Conservation (phyloP, 1,284 basidiomycete genomes). For the Cryptococcus sp. region DNA sequence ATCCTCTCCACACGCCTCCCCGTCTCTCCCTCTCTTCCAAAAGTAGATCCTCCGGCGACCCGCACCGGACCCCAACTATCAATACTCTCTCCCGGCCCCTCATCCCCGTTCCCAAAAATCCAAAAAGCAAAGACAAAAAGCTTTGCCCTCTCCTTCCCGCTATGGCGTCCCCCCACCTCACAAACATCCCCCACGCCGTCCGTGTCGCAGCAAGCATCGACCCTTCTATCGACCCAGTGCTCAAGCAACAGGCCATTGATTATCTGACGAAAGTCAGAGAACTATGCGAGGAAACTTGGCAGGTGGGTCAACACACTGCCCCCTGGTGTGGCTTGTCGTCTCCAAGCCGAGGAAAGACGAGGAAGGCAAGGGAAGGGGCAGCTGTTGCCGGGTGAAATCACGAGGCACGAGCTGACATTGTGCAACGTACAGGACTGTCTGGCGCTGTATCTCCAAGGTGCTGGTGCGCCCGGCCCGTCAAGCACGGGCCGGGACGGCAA, state of each 20-base stretch:
- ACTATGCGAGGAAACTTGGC: constrained; percentile 50
- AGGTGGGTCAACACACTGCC: constrained; percentile 31
- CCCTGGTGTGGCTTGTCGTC: neutral
- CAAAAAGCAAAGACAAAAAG: neutral
- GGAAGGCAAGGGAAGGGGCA: no score
- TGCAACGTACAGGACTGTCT: constrained; percentile 46
- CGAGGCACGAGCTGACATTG: neutral
- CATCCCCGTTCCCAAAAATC: neutral
- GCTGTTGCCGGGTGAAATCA: no score
- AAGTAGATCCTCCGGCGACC: no score
- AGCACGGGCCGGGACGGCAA: constrained; percentile 48
- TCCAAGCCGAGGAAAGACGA: neutral
- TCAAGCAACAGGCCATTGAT: constrained; percentile 48
- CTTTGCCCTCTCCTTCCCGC: neutral
- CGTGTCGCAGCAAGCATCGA: constrained; percentile 45
- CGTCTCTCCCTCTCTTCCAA: no score
- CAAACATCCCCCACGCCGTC: constrained; percentile 49
- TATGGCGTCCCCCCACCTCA: constrained; percentile 42
- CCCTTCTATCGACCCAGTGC: constrained; percentile 32
- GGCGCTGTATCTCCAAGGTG: constrained; percentile 50
- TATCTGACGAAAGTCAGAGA: constrained; percentile 49
- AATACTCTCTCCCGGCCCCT: neutral
- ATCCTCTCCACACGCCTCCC: no score
- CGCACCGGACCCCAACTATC: no score
- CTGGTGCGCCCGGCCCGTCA: constrained; percentile 40